phyloP scores from a whole-genome alignment of 1,284 basidiomycete species.

The Exobasidium cylindrosporum region DNA sequence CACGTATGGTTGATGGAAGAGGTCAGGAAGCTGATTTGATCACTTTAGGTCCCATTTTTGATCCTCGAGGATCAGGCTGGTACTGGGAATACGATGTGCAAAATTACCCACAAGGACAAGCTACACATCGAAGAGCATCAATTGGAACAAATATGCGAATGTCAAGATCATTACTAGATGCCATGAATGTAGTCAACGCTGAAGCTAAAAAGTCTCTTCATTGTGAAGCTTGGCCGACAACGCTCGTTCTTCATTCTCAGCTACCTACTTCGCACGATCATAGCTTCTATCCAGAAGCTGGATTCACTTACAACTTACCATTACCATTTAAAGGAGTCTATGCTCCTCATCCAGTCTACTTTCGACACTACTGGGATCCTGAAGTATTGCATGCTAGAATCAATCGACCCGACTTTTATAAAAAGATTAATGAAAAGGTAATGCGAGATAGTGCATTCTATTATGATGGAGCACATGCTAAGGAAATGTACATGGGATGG shows the following conservation, averaged over 20 bases:
- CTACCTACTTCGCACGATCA: slow-evolving; percentile 48
- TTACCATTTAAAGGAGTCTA: slow-evolving; percentile 55
- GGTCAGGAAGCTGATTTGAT: slow-evolving; percentile 54
- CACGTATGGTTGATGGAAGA: slow-evolving; percentile 29
- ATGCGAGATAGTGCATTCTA: slow-evolving; percentile 54
- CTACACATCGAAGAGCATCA: slow-evolving; percentile 50
- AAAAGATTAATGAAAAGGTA: slow-evolving; percentile 53
- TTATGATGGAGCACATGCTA: slow-evolving; percentile 51
- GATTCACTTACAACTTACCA: slow-evolving; percentile 52
- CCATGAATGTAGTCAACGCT: slow-evolving; percentile 55
- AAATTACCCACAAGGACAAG: slow-evolving; percentile 49
- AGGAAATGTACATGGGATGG: slow-evolving; percentile 54
- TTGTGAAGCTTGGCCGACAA: slow-evolving; percentile 55
- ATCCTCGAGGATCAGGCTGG: slow-evolving; percentile 54
- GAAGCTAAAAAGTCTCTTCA: slow-evolving; percentile 54
- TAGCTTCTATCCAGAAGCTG: slow-evolving; percentile 53
- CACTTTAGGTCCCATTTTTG: slow-evolving; percentile 54
- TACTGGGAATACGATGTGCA: slow-evolving; percentile 56
- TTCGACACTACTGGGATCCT: slow-evolving; percentile 52
- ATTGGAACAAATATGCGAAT: slow-evolving; percentile 56
- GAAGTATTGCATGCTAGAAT: slow-evolving; percentile 49
- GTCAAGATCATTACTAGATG: slow-evolving; percentile 50
- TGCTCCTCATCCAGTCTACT: slow-evolving; percentile 54
- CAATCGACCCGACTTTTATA: slow-evolving; percentile 53
- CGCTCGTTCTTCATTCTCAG: slow-evolving; percentile 53